Conservation (phyloP, 306 rosid species). For the Trifolium fragiferum region DNA sequence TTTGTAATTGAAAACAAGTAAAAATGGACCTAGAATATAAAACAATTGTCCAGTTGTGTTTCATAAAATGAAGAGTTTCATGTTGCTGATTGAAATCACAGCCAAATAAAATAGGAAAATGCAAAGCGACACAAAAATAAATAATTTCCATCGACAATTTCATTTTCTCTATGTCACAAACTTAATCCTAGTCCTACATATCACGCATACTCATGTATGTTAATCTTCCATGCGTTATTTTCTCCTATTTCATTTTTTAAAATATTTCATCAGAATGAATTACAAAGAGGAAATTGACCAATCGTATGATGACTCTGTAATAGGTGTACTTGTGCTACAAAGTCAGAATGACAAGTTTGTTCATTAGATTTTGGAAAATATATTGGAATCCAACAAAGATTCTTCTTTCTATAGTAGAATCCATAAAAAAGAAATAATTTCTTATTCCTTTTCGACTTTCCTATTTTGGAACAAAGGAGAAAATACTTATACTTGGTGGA, state of each 20-base stretch:
- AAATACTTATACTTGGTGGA: too few species aligned
- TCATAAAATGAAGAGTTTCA: constrained; percentile 8
- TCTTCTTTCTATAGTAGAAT: neutral
- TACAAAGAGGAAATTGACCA: neutral
- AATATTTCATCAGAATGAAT: neutral
- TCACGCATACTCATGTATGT: neutral
- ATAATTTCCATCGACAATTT: neutral
- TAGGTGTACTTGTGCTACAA: neutral
- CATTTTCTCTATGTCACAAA: neutral
- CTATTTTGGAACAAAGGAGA: neutral
- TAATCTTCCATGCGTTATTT: neutral
- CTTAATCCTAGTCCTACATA: constrained; percentile 21
- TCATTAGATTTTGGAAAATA: neutral
- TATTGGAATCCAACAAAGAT: neutral
- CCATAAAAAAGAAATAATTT: neutral
- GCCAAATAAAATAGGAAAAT: constrained; percentile 32
- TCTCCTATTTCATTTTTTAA: neutral
- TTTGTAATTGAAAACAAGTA: constrained; percentile 4
- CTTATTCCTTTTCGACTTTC: neutral
- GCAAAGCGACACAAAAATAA: constrained; percentile 23
- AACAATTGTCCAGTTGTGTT: constrained; percentile 27
- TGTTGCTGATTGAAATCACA: constrained; percentile 19
- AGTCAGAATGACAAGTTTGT: neutral
- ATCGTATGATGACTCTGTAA: neutral
- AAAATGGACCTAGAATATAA: constrained; percentile 3